Conservation (phyloP, 192 early-diverging fungal species). For the Backusella westeae region DNA sequence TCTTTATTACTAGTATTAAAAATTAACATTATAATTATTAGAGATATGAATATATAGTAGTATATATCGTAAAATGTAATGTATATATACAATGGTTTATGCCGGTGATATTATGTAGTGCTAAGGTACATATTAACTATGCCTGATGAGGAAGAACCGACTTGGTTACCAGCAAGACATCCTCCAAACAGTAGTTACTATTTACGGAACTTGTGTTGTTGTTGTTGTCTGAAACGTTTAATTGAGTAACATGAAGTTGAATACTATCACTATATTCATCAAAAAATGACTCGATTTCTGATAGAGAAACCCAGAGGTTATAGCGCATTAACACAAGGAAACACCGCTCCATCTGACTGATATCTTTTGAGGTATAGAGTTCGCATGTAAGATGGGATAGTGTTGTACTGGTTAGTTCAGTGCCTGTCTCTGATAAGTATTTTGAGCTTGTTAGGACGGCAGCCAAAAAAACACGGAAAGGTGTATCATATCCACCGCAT, state of each 20-base stretch:
- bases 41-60: background rate
- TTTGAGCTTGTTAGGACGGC: constrained; percentile 62
- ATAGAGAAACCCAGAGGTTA: constrained; percentile 42
- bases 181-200: background rate
- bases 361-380: constrained; percentile 43
- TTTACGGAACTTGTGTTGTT: background rate
- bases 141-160: background rate
- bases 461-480: constrained; percentile 63
- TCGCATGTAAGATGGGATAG: constrained; percentile 35
- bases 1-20: background rate
- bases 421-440: constrained; percentile 47
- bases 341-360: constrained; percentile 48
- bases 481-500: constrained; percentile 62
- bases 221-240: background rate
- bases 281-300: constrained; percentile 38
- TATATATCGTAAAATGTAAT: background rate
- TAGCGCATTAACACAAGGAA: constrained; percentile 44
- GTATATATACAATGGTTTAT: background rate
- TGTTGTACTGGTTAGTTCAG: constrained; percentile 19
- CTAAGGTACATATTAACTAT: background rate
- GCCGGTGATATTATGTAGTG: background rate
- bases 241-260: background rate
- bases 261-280: background rate
- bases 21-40: background rate
- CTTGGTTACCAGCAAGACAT: constrained; percentile 3